These are phyloP conservation scores for Spatholobus suberectus DNA, from an alignment of 306 rosid genomes.

Conservation along the genomic window DNA sequence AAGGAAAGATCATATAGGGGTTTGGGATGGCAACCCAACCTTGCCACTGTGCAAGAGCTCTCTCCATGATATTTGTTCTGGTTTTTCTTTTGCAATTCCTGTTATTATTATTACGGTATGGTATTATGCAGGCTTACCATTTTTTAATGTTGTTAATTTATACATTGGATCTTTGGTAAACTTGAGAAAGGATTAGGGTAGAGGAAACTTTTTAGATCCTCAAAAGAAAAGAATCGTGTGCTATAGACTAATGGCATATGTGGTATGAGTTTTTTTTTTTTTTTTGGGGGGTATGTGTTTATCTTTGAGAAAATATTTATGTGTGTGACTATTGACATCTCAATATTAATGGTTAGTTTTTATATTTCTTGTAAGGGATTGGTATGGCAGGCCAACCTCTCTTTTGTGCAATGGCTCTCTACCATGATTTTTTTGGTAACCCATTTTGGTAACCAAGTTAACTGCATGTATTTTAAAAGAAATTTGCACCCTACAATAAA, in stretches of 20 bases:
- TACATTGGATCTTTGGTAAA: conserved; percentile 16
- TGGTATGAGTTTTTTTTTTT: not conserved
- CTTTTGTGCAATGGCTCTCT: too few species aligned
- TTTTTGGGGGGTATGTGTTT: not conserved
- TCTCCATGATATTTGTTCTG: conserved; percentile 58
- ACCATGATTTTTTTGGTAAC: too few species aligned
- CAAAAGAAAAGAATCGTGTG: not conserved
- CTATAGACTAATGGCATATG: too few species aligned
- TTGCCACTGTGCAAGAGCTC: conserved; percentile 67
- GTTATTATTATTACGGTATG: conserved; percentile 5
- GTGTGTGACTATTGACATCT: too few species aligned
- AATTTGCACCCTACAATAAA: too few species aligned
- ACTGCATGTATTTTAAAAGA: too few species aligned
- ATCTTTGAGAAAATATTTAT: too few species aligned
- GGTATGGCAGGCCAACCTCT: too few species aligned
- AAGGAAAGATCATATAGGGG: conserved; percentile 47
- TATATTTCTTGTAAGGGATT: too few species aligned
- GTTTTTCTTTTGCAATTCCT: not conserved
- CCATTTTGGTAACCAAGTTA: too few species aligned
- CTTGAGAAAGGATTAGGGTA: not conserved
- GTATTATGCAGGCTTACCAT: conserved; percentile 12
- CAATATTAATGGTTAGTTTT: too few species aligned
- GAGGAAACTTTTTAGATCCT: not conserved
- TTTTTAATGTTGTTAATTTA: not conserved
- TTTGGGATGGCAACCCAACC: conserved; percentile 72